Conservation (phyloP, 495 filamentous ascomycete genomes). For the Annulohypoxylon moriforme region DNA sequence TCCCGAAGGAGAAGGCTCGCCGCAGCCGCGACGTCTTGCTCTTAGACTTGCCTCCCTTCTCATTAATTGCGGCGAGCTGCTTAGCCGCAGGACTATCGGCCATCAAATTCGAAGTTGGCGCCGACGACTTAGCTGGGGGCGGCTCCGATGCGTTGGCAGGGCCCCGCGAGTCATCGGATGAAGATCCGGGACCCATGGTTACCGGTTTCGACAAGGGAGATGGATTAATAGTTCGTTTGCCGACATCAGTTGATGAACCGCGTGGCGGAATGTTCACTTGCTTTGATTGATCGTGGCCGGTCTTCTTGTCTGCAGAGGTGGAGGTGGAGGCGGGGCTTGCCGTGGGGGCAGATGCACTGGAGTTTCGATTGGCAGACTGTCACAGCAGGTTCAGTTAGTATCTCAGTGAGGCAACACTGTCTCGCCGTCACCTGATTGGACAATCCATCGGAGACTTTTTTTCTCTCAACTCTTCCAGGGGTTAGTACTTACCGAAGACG, state of each 20-base stretch:
- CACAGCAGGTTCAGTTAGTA: constrained; percentile 51
- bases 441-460: constrained; percentile 38
- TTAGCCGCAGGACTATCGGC: constrained; percentile 76
- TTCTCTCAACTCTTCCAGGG: constrained; percentile 7
- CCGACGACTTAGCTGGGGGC: constrained; percentile 53
- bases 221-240: constrained; percentile 77
- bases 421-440: constrained; percentile 54
- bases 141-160: constrained; percentile 48
- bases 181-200: constrained; percentile 63
- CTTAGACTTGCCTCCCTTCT: constrained; percentile 72
- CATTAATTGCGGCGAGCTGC: constrained; percentile 82
- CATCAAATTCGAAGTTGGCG: constrained; percentile 25
- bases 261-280: constrained; percentile 73
- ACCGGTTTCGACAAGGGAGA: constrained; percentile 91
- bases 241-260: constrained; percentile 74
- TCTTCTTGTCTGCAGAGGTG: constrained; percentile 51
- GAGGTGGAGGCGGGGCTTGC: constrained; percentile 61
- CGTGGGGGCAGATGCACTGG: constrained; percentile 56
- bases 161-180: constrained; percentile 48
- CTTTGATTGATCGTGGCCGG: constrained; percentile 65
- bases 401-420: constrained; percentile 27
- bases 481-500: constrained; percentile 59
- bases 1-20: constrained; percentile 96
- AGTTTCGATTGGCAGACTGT: constrained; percentile 62
- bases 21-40: constrained; percentile 91